phyloP scores from a whole-genome alignment of 306 rosid genomes.

The Oxytropis ochrocephala region DNA sequence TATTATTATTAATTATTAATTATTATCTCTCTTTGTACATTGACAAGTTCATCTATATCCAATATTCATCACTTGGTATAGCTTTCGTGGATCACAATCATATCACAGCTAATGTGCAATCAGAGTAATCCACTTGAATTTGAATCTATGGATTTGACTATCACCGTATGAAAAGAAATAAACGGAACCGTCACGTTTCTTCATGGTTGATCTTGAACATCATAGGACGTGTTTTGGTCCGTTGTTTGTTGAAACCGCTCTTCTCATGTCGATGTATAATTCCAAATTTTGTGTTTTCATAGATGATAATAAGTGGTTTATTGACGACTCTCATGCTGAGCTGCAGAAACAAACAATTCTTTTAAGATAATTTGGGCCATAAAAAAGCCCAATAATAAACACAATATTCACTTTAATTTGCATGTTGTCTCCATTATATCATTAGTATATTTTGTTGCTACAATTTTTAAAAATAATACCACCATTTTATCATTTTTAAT shows the following conservation, averaged over 20 bases:
- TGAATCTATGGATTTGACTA: not conserved
- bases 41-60: slow-evolving; percentile 21
- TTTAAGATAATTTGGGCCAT: slow-evolving; percentile 4
- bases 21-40: not conserved
- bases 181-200: not conserved
- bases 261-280: not conserved
- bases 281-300: slow-evolving; percentile 5
- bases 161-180: not conserved
- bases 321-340: slow-evolving; percentile 24
- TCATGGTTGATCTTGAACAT: not conserved
- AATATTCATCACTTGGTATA: not conserved
- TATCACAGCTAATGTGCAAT: not conserved
- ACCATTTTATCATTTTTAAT: no score
- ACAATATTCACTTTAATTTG: no score
- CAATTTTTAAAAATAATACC: no score
- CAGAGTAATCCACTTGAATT: not conserved
- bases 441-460: no score
- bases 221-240: not conserved
- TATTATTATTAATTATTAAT: no score
- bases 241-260: not conserved
- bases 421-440: no score
- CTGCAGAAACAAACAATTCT: slow-evolving; percentile 13
- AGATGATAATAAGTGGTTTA: not conserved
- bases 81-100: not conserved
- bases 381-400: not conserved